phyloP scores from a whole-genome alignment of 2,329 filamentous ascomycete genomes.

The Ramularia collo-cygni region DNA sequence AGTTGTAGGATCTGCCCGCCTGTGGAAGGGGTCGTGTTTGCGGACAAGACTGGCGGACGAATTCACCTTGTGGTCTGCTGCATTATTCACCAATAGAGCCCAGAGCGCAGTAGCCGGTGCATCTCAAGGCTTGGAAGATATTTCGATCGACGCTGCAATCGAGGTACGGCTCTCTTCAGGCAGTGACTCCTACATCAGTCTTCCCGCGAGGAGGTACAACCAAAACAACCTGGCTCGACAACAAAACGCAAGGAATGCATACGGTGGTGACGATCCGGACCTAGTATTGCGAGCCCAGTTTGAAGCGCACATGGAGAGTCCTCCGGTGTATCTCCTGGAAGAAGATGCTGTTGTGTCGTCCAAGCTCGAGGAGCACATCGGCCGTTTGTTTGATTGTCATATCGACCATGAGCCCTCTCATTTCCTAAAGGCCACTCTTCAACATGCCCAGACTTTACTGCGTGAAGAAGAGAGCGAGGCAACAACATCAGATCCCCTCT shows the following conservation, averaged over 20 bases:
- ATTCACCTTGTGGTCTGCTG: slow-evolving; percentile 50
- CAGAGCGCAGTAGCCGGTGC: slow-evolving; percentile 45
- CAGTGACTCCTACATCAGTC: slow-evolving; percentile 24
- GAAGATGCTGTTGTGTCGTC: slow-evolving; percentile 41
- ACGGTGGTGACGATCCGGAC: too few relatives aligned
- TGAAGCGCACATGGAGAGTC: neutral
- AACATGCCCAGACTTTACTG: slow-evolving; percentile 21
- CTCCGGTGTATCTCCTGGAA: slow-evolving; percentile 13
- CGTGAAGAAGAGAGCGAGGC: slow-evolving; percentile 20
- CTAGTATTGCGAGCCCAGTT: too few relatives aligned
- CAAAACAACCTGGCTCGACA: neutral
- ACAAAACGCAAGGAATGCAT: neutral
- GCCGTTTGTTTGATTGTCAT: slow-evolving; percentile 23
- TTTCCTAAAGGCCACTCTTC: slow-evolving; percentile 47
- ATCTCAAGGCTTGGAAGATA: slow-evolving; percentile 43
- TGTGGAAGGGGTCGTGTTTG: slow-evolving; percentile 56
- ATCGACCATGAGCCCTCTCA: slow-evolving; percentile 44
- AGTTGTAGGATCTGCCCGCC: slow-evolving; percentile 52
- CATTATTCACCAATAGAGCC: slow-evolving; percentile 46
- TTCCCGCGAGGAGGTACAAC: slow-evolving; percentile 19
- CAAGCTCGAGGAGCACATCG: slow-evolving; percentile 46
- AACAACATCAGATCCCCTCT: too few relatives aligned
- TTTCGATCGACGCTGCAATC: slow-evolving; percentile 45
- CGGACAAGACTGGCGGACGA: slow-evolving; percentile 53
- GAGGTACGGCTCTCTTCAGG: slow-evolving; percentile 48